Base-by-base conservation (phyloP, 495 filamentous ascomycete species). In the Stereocaulon alpinum region DNA sequence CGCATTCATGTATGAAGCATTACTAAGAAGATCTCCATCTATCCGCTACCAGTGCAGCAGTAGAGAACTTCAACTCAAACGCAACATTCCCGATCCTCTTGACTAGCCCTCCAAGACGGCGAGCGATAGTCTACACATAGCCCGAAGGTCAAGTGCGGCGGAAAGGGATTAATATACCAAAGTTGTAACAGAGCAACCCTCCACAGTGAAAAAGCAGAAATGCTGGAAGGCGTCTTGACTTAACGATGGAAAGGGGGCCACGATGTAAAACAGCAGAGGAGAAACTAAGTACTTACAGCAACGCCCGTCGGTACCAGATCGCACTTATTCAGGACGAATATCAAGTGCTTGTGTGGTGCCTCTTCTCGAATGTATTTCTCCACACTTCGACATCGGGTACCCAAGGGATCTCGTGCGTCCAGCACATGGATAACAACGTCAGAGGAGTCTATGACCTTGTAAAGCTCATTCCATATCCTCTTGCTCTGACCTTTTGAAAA, bases 391-490 rank as follows among this genome's bases (percentile, higher is more conserved):
- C 93, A 96, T 43, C 92, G 81, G 40, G 92, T 96, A 17, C 91
- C 90, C 6, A 90, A 71, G 15, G 92, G 92, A 73, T 97, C 91
- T 70, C 92, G 81, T 37, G 92, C 89, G 74, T 97, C 92, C 5
- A 97, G 72, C n/a, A 95, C 87, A 65, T 96, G 92, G 34, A 97
- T 85, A 34, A 97, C 82, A 27, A 97, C 90, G 69, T 97, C 92
- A n/a, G 89, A 92, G 9, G 89, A 91, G 72, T 95, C 90, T 29
- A 97, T 90, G 67, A 96, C 89, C 74, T 98, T 95, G 75, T 92
- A 96, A n/a, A 98, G 72, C 66, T 98, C 93, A 71, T 96, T 96
- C 91, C 91, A 97, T 64, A 98, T 98, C 51, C 93, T 79, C 72
- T 93, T 94, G 63, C 83, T 88, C 70, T 95, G 89, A 17, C 93